A percentile compares a stretch with the other conserved stretches of the same genome.
Conservation (phyloP, 2,329 filamentous ascomycete genomes). For the Fusarium annulatum region DNA sequence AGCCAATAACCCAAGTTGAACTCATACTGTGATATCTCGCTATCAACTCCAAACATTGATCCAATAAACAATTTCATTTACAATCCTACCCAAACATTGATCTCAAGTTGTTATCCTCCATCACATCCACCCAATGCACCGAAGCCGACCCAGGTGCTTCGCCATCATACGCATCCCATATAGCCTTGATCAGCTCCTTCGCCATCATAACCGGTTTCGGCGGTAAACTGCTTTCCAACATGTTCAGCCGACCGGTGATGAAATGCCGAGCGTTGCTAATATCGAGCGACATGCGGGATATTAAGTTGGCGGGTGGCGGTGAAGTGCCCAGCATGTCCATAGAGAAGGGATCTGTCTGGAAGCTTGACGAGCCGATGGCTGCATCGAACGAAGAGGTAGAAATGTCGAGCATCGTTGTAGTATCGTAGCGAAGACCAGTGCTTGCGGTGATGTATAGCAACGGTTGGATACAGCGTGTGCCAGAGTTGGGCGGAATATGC, state of each 20-base stretch:
- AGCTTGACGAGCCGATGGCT: conserved; percentile 2
- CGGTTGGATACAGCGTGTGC: conserved; percentile 52
- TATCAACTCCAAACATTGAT: not conserved
- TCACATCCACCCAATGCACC: conserved; percentile 58
- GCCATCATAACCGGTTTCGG: conserved; percentile 57
- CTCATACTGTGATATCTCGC: not conserved
- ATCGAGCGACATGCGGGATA: conserved; percentile 48
- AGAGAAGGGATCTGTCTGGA: conserved; percentile 12
- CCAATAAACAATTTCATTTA: conserved; percentile 35
- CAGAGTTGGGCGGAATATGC: conserved; percentile 50
- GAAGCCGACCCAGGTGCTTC: conserved; percentile 47
- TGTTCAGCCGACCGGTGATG: conserved; percentile 52
- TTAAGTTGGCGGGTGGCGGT: conserved; percentile 22
- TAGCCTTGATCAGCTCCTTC: conserved; percentile 54
- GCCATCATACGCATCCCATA: conserved; percentile 55
- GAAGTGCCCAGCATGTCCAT: conserved; percentile 23
- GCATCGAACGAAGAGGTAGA: conserved; percentile 24
- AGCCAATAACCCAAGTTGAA: not conserved
- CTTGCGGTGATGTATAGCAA: conserved; percentile 53
- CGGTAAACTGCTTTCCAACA: conserved; percentile 53
- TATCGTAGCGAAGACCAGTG: conserved; percentile 48
- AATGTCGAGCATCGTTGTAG: conserved; percentile 28
- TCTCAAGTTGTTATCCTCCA: conserved; percentile 50
- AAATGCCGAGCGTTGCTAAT: conserved; percentile 54
- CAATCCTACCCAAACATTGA: conserved; percentile 49